Percentiles rank a stretch among this genome's conserved stretches.
Evolutionary conservation across 805 yeast genomes (phyloP).

Genomic region (Wickerhamomyces ciferrii): DNA sequence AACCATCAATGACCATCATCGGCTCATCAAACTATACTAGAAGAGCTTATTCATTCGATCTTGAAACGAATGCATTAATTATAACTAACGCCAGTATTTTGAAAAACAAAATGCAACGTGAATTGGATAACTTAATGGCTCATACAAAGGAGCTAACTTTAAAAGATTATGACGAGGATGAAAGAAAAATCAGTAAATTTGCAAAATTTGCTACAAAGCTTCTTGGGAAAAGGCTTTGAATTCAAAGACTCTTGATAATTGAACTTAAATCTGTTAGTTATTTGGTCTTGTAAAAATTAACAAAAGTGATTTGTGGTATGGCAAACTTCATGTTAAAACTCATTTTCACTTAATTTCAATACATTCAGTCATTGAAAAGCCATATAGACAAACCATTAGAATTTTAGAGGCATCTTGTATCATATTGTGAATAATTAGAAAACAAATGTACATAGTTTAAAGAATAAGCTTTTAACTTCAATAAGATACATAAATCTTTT

Average conservation of each 20-base stretch:
- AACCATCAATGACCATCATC: constrained; percentile 72
- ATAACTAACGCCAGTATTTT: constrained; percentile 63
- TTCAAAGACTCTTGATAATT: background rate
- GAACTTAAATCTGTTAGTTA: background rate
- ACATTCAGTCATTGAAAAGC: too few species aligned
- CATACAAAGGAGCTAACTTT: constrained; percentile 49
- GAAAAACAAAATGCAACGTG: constrained; percentile 51
- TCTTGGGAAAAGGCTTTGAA: constrained; percentile 49
- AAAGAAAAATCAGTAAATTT: constrained; percentile 55
- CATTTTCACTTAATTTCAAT: too few species aligned
- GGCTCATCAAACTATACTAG: constrained; percentile 94
- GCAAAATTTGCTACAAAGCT: constrained; percentile 65
- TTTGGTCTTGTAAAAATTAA: background rate
- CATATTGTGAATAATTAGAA: too few species aligned
- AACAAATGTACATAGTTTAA: too few species aligned
- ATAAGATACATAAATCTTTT: too few species aligned
- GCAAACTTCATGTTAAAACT: too few species aligned
- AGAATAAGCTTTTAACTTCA: too few species aligned
- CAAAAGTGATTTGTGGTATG: too few species aligned
- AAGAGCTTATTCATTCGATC: constrained; percentile 80
- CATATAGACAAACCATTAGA: too few species aligned
- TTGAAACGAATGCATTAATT: constrained; percentile 82
- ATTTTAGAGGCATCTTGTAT: too few species aligned
- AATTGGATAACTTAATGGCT: constrained; percentile 53
- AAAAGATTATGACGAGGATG: constrained; percentile 58